Conservation (phyloP, 257 asterid species). For the Capsicum chinense region DNA sequence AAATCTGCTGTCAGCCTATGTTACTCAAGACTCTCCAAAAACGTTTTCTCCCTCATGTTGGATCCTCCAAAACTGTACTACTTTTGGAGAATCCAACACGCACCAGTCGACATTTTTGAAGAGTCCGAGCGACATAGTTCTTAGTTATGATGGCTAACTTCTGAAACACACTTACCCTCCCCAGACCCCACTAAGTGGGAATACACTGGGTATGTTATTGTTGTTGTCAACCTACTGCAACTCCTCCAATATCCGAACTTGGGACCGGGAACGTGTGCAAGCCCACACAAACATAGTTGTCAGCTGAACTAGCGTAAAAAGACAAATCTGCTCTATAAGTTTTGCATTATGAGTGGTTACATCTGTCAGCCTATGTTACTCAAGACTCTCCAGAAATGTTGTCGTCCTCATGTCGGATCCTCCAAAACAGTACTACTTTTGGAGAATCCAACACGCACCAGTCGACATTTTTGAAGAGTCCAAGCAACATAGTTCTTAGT, state of each 20-base stretch:
- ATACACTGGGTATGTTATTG: no score
- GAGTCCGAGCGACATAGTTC: no score
- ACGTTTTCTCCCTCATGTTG: no score
- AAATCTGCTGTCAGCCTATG: no score
- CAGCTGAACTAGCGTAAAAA: neutral
- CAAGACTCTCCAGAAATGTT: neutral
- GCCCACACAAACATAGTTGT: neutral
- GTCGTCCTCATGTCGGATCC: rapidly evolving
- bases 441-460: neutral
- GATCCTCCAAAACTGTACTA: no score
- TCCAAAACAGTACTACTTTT: neutral
- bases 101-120: no score
- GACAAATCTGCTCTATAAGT: neutral
- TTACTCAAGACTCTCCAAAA: no score
- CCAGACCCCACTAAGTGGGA: no score
- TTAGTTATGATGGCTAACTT: neutral
- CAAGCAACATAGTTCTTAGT: neutral
- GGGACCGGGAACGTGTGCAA: neutral
- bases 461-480: neutral
- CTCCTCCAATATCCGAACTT: neutral
- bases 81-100: no score
- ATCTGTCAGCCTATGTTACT: neutral
- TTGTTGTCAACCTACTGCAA: neutral
- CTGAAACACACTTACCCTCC: neutral
- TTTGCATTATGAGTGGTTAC: neutral